Percentiles rank a stretch among this genome's conserved stretches.
Conservation (phyloP, 2,329 filamentous ascomycete genomes). For the Teratosphaeria zuluensis region DNA sequence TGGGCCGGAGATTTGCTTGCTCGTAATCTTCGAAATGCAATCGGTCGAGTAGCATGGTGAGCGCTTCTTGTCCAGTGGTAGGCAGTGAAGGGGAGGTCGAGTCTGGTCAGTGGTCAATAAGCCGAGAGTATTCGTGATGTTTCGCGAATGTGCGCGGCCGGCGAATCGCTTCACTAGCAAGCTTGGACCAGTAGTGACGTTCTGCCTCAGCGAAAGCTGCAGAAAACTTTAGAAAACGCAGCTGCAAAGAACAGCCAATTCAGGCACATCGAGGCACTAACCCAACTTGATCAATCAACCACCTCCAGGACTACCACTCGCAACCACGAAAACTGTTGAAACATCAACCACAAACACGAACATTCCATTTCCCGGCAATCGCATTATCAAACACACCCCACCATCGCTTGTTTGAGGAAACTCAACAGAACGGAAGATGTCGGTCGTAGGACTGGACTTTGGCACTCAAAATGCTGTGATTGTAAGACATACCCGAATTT, state of each 20-base stretch:
- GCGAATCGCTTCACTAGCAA: background rate
- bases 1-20: too few relatives aligned
- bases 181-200: background rate
- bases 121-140: background rate
- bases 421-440: constrained; percentile 4
- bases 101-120: too few relatives aligned
- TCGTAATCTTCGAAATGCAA: too few relatives aligned
- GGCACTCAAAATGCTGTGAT: constrained; percentile 95
- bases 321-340: background rate
- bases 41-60: too few relatives aligned
- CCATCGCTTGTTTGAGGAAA: background rate
- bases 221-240: background rate
- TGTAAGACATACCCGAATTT: constrained; percentile 39
- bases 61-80: too few relatives aligned
- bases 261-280: background rate
- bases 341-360: background rate
- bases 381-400: background rate
- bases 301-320: background rate
- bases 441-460: constrained; percentile 56
- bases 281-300: background rate
- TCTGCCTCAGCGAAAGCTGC: background rate
- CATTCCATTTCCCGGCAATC: background rate
- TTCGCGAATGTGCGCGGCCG: background rate
- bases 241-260: background rate
- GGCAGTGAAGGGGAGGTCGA: too few relatives aligned